Percentiles rank a stretch among this genome's conserved stretches.
phyloP scores from a whole-genome alignment of 306 rosid genomes.

The Rosa persica region DNA sequence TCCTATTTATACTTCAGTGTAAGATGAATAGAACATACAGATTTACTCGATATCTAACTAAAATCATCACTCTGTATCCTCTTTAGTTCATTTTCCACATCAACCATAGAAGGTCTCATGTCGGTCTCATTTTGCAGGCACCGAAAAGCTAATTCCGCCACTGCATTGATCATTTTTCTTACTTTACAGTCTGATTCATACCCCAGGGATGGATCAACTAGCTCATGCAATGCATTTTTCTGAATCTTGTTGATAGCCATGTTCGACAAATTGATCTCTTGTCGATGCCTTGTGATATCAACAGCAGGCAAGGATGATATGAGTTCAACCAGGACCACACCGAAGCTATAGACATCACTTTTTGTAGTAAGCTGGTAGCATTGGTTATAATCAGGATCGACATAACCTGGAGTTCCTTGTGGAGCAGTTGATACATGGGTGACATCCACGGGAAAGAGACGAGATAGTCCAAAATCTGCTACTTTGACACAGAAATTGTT shows the following conservation, averaged over 20 bases:
- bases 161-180: slow-evolving; percentile 55
- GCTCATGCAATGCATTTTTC: slow-evolving; percentile 49
- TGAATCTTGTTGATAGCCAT: slow-evolving; percentile 84
- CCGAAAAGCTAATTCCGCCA: slow-evolving; percentile 77
- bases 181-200: slow-evolving; percentile 56
- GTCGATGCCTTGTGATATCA: slow-evolving; percentile 76
- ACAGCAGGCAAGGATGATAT: slow-evolving; percentile 87
- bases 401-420: slow-evolving; percentile 95
- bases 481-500: slow-evolving; percentile 60
- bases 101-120: slow-evolving; percentile 66
- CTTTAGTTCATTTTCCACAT: slow-evolving; percentile 46
- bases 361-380: slow-evolving; percentile 71
- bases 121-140: slow-evolving; percentile 69
- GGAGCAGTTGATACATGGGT: slow-evolving; percentile 86
- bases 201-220: slow-evolving; percentile 62
- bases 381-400: slow-evolving; percentile 84
- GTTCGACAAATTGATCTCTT: slow-evolving; percentile 72
- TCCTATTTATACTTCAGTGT: no score
- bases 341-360: slow-evolving; percentile 89
- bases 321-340: slow-evolving; percentile 77
- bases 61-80: slow-evolving; percentile 47
- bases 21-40: no score
- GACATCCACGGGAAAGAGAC: slow-evolving; percentile 63
- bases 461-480: slow-evolving; percentile 89
- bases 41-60: no score